Evolutionary conservation across 805 yeast species (phyloP).

Genomic region (Starmerella sirachaensis): DNA sequence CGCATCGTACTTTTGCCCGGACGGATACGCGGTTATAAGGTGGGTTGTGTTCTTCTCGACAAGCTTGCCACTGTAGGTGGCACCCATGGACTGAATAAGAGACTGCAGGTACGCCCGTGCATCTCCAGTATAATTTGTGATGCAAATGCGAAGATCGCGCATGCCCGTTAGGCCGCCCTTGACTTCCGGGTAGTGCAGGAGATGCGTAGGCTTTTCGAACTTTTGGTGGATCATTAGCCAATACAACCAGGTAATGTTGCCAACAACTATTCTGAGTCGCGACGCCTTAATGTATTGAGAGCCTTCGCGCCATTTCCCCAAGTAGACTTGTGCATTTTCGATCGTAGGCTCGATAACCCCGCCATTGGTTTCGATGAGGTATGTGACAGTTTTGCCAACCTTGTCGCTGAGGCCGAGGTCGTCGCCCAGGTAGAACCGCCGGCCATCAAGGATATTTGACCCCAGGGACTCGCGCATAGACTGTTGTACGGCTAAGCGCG

Average conservation of each 20-base stretch:
- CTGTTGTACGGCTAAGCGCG: conserved; percentile 23
- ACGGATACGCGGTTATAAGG: conserved; percentile 52
- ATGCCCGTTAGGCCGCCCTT: conserved; percentile 41
- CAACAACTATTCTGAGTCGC: conserved; percentile 36
- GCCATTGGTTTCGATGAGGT: conserved; percentile 41
- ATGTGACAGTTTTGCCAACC: conserved; percentile 31
- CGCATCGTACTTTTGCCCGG: conserved; percentile 65
- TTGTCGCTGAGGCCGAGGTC: conserved; percentile 47
- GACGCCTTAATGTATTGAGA: conserved; percentile 40
- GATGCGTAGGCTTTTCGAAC: conserved; percentile 46
- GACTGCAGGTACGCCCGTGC: conserved; percentile 60
- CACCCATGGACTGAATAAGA: conserved; percentile 60
- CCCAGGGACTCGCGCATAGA: conserved; percentile 21
- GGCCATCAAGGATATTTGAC: conserved; percentile 30
- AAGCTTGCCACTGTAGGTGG: conserved; percentile 53
- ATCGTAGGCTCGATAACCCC: conserved; percentile 36
- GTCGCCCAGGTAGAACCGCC: conserved; percentile 38
- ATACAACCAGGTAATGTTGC: conserved; percentile 67
- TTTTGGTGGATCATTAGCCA: conserved; percentile 44
- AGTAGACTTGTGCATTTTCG: conserved; percentile 35
- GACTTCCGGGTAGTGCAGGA: conserved; percentile 64
- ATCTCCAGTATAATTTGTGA: conserved; percentile 78
- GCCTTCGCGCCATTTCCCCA: conserved; percentile 56
- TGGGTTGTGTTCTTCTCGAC: conserved; percentile 57
- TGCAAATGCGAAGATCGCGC: conserved; percentile 44